Evolutionary conservation across 805 yeast species (phyloP).

Genomic region (Wickerhamomyces tratensis): DNA sequence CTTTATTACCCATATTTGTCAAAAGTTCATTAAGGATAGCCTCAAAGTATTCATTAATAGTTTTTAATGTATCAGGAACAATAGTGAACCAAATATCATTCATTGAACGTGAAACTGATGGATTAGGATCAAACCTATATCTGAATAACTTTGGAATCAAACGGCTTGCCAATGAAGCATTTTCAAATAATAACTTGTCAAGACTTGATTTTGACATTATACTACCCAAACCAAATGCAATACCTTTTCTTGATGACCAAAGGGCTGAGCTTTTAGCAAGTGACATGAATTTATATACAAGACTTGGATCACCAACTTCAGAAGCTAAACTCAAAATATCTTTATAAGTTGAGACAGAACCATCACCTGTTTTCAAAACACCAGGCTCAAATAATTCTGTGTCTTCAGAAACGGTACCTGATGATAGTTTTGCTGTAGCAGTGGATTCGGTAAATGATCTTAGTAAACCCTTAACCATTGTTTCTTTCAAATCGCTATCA

Average conservation of each 20-base stretch:
- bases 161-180: constrained; percentile 42
- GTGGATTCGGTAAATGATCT: constrained; percentile 70
- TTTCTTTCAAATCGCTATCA: constrained; percentile 53
- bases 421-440: constrained; percentile 29
- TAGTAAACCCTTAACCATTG: constrained; percentile 62
- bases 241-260: constrained; percentile 91
- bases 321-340: constrained; percentile 84
- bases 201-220: constrained; percentile 72
- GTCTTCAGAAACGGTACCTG: constrained; percentile 69
- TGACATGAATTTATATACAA: constrained; percentile 91
- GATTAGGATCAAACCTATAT: constrained; percentile 77
- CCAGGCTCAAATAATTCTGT: constrained; percentile 85
- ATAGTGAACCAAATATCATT: constrained; percentile 77
- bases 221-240: constrained; percentile 87
- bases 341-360: constrained; percentile 83
- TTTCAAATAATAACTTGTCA: constrained; percentile 46
- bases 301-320: constrained; percentile 91
- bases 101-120: constrained; percentile 74
- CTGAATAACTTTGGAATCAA: constrained; percentile 78
- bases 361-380: constrained; percentile 66
- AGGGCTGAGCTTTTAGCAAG: constrained; percentile 77
- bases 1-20: constrained; percentile 63
- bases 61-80: constrained; percentile 42
- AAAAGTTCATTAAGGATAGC: constrained; percentile 57
- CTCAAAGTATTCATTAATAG: constrained; percentile 44